phyloP scores from a whole-genome alignment of 805 yeast species.

The Candida alai region DNA sequence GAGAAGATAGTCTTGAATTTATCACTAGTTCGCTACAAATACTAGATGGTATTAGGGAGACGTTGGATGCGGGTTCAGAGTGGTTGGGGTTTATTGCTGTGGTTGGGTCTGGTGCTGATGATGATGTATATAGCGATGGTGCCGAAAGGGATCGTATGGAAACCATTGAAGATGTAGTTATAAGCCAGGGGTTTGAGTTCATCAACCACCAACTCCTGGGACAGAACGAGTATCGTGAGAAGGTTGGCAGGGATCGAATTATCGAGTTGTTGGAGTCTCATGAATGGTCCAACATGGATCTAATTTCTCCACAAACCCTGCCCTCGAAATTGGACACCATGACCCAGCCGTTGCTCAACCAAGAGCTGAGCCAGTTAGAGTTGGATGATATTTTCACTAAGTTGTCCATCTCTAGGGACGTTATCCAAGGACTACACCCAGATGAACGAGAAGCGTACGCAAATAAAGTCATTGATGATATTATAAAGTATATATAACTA shows the following conservation, averaged over 20 bases:
- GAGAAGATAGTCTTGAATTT: conserved; percentile 16
- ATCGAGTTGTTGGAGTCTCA: conserved; percentile 46
- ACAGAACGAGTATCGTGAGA: conserved; percentile 41
- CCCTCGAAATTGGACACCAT: conserved; percentile 21
- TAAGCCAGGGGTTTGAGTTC: conserved; percentile 41
- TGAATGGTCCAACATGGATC: conserved; percentile 38
- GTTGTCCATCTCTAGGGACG: conserved; percentile 32
- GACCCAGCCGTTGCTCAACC: conserved; percentile 23
- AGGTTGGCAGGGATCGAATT: conserved; percentile 39
- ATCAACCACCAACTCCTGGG: conserved; percentile 30
- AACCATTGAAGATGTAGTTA: conserved; percentile 36
- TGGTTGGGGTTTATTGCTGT: conserved; percentile 32
- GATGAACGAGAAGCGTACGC: conserved; percentile 30
- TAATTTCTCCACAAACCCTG: too few species aligned
- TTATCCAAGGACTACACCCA: conserved; percentile 20
- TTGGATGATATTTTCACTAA: conserved; percentile 29
- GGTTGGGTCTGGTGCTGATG: conserved; percentile 22
- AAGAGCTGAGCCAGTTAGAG: conserved; percentile 15
- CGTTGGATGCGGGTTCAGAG: conserved; percentile 13
- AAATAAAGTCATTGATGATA: conserved; percentile 32
- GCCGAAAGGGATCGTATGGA: conserved; percentile 8
- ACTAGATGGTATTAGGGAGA: conserved; percentile 11
- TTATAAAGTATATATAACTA: conserved; percentile 33
- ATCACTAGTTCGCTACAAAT: conserved; percentile 18
- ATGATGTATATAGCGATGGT: background rate